A percentile compares a stretch with the other conserved stretches of the same genome.
Evolutionary conservation across 768 basidiomycete genomes (phyloP).

Genomic region (Tricholoma saponaceum): DNA sequence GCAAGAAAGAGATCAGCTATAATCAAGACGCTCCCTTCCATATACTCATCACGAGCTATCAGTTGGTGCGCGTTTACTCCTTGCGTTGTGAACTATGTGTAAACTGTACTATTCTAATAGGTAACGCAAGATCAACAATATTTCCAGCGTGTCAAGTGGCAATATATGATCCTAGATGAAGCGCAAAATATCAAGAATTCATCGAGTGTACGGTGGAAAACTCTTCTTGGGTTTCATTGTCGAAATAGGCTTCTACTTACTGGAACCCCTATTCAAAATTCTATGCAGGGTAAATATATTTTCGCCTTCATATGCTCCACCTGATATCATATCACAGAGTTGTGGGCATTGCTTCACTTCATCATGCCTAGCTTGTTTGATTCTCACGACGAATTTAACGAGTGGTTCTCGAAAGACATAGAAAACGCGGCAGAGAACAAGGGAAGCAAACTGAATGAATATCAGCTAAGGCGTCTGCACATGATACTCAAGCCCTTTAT

Average conservation of each 20-base stretch:
- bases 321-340: slow-evolving; percentile 46
- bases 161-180: slow-evolving; percentile 99
- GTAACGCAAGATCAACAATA: slow-evolving; percentile 97
- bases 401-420: slow-evolving; percentile 99
- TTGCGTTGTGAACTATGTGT: background rate
- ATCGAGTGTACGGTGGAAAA: slow-evolving; percentile 94
- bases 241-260: slow-evolving; percentile 93
- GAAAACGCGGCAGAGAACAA: slow-evolving; percentile 93
- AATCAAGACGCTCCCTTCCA: slow-evolving; percentile 95
- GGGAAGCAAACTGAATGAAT: slow-evolving; percentile 87
- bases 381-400: slow-evolving; percentile 98
- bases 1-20: slow-evolving; percentile 94
- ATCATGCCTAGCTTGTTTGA: slow-evolving; percentile 99
- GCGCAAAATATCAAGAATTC: slow-evolving; percentile 99
- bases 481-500: slow-evolving; percentile 99
- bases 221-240: slow-evolving; percentile 91
- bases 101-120: slow-evolving; percentile 30
- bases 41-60: slow-evolving; percentile 95
- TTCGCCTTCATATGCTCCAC: background rate
- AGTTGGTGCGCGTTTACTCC: slow-evolving; percentile 55
- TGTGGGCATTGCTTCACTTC: slow-evolving; percentile 98
- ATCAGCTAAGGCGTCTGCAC: slow-evolving; percentile 90
- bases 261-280: slow-evolving; percentile 98
- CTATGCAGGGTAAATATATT: slow-evolving; percentile 82
- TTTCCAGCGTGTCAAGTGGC: slow-evolving; percentile 97